These are phyloP conservation scores for Talaromyces sp. DNA, from an alignment of 2,329 filamentous ascomycete genomes.

Conservation along the genomic window DNA sequence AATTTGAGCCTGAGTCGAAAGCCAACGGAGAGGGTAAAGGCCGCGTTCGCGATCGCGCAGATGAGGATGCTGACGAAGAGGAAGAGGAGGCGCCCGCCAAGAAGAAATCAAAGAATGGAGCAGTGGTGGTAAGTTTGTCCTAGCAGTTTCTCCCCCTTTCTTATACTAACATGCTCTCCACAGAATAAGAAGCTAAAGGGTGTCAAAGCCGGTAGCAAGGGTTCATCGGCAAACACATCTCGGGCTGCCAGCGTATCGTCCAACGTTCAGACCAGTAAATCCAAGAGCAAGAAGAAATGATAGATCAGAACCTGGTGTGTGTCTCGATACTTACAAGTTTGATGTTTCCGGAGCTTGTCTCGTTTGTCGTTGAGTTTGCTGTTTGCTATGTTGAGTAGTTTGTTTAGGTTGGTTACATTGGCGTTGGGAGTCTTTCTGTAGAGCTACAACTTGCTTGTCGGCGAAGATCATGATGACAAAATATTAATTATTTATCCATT, in stretches of 20 bases:
- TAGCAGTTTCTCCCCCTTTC: not conserved
- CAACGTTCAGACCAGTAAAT: slow-evolving; percentile 53
- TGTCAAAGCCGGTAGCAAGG: slow-evolving; percentile 74
- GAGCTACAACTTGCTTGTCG: not conserved
- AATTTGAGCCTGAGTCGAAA: slow-evolving; percentile 69
- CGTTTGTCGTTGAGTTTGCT: not conserved
- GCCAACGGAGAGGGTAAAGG: slow-evolving; percentile 67
- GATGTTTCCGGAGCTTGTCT: not conserved
- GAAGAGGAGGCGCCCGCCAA: slow-evolving; percentile 92
- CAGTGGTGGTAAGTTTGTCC: slow-evolving; percentile 63
- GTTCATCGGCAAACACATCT: slow-evolving; percentile 73
- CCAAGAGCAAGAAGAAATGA: slow-evolving; percentile 52
- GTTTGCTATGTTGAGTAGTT: not conserved
- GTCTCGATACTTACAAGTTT: not conserved
- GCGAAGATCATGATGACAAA: not conserved
- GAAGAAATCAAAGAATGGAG: slow-evolving; percentile 67
- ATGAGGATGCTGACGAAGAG: slow-evolving; percentile 77
- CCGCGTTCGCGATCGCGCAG: slow-evolving; percentile 60
- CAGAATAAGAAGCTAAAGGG: slow-evolving; percentile 93
- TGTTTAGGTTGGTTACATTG: slow-evolving; percentile 8
- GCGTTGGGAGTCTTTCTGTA: slow-evolving; percentile 12
- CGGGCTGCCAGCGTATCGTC: slow-evolving; percentile 86
- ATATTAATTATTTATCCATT: not conserved
- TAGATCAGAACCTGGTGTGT: not conserved
- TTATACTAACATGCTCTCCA: slow-evolving; percentile 6